These are phyloP conservation scores for Aeschynomene evenia DNA, from an alignment of 306 rosid genomes.

Conservation along the genomic window DNA sequence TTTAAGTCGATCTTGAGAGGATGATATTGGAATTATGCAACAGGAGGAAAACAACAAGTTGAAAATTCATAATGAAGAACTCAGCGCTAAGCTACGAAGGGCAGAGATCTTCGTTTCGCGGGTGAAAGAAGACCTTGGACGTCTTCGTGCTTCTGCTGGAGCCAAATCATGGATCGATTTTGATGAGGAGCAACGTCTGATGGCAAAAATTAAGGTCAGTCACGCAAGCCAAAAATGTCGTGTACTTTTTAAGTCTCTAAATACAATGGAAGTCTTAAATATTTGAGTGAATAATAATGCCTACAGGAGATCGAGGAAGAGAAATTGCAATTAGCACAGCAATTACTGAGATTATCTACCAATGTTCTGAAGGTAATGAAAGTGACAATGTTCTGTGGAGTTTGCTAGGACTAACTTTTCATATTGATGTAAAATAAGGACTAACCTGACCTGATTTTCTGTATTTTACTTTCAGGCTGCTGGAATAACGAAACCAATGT, in stretches of 20 bases:
- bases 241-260: background rate
- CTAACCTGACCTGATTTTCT: too few species aligned
- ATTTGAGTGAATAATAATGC: conserved; percentile 33
- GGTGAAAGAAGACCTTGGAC: conserved; percentile 64
- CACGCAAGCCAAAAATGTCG: background rate
- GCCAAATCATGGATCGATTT: conserved; percentile 46
- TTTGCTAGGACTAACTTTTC: background rate
- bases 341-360: conserved; percentile 61
- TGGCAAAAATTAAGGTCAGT: conserved; percentile 70
- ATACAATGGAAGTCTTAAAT: conserved; percentile 22
- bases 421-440: too few species aligned
- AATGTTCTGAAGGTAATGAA: conserved; percentile 78
- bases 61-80: conserved; percentile 70
- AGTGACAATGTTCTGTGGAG: background rate
- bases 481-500: conserved; percentile 62
- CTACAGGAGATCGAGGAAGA: conserved; percentile 79
- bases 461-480: conserved; percentile 52
- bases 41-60: conserved; percentile 93
- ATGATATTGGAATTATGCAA: conserved; percentile 11
- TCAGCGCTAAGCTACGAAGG: conserved; percentile 55
- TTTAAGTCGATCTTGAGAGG: conserved; percentile 23
- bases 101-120: conserved; percentile 59
- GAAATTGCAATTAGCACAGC: conserved; percentile 75
- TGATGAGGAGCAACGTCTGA: conserved; percentile 76
- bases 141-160: conserved; percentile 60